A percentile compares a stretch with the other conserved stretches of the same genome.
phyloP scores from a whole-genome alignment of 2,329 filamentous ascomycete genomes.

The Apiospora kogelbergensis region DNA sequence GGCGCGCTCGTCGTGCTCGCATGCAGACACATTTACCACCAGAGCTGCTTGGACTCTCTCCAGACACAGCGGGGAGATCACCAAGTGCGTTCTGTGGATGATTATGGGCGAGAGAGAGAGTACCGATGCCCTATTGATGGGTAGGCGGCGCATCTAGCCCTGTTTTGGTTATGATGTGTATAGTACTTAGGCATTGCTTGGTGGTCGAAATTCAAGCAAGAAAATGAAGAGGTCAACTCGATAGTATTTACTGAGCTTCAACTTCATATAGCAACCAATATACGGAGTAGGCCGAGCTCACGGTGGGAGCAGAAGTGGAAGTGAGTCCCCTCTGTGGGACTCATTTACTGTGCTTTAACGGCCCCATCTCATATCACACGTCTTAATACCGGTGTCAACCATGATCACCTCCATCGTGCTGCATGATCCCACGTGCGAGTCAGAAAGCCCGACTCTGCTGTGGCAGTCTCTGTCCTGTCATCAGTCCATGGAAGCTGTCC shows the following conservation, averaged over 20 bases:
- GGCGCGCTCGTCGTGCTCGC: conserved; percentile 68
- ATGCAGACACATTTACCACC: conserved; percentile 71
- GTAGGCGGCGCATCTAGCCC: conserved; percentile 24
- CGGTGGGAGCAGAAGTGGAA: neutral
- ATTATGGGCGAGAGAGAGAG: conserved; percentile 43
- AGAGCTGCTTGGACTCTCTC: conserved; percentile 66
- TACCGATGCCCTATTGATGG: conserved; percentile 60
- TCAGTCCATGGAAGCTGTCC: too few relatives aligned
- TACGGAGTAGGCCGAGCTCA: neutral
- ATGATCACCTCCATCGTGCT: neutral
- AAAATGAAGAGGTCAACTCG: neutral
- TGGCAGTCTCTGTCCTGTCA: neutral
- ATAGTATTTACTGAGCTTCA: neutral
- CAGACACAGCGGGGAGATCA: conserved; percentile 50
- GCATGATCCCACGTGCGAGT: neutral
- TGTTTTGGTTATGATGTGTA: neutral
- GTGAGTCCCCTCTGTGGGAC: neutral
- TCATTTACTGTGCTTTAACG: neutral
- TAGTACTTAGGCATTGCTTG: neutral
- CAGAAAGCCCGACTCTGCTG: neutral
- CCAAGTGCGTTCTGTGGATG: conserved; percentile 44
- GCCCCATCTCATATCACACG: neutral
- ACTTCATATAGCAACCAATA: neutral
- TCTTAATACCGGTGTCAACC: neutral
- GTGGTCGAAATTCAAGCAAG: neutral